These are phyloP conservation scores for Phytomonas sp. DNA, from an alignment of 208 protist genomes.

Conservation along the genomic window DNA sequence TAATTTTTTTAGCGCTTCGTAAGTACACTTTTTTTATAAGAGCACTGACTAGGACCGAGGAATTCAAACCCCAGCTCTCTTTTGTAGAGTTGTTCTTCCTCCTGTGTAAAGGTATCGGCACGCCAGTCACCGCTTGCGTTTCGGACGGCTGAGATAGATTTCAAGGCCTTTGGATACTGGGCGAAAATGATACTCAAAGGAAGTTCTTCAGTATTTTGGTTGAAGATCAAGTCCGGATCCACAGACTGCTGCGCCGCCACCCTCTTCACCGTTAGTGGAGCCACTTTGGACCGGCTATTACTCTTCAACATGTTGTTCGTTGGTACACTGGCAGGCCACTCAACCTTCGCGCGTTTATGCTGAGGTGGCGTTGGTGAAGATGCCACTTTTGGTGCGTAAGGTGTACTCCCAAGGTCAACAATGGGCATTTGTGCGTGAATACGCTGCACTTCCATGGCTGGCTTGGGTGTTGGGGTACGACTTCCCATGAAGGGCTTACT, in stretches of 20 bases:
- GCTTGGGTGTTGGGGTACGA: conserved; percentile 17
- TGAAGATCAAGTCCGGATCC: conserved; percentile 81
- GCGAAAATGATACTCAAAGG: conserved; percentile 72
- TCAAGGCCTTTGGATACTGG: conserved; percentile 59
- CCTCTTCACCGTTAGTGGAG: conserved; percentile 57
- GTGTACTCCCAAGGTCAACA: no score
- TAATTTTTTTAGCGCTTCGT: background rate
- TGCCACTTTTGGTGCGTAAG: conserved; percentile 11
- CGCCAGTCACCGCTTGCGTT: conserved; percentile 80
- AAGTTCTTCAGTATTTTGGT: conserved; percentile 65
- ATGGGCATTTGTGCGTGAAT: background rate
- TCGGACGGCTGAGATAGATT: conserved; percentile 46
- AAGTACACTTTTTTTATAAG: conserved; percentile 23
- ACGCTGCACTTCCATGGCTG: conserved; percentile 6
- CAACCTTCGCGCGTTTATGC: conserved; percentile 29
- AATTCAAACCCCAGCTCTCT: conserved; percentile 50
- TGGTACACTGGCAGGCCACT: conserved; percentile 73
- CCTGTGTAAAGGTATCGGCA: conserved; percentile 64
- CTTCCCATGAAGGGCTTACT: conserved; percentile 19
- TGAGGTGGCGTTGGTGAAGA: conserved; percentile 7
- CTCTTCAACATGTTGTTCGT: conserved; percentile 69
- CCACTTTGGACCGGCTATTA: conserved; percentile 76
- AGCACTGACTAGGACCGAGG: conserved; percentile 67
- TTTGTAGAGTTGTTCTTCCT: conserved; percentile 82
- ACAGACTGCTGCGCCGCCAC: conserved; percentile 67